phyloP scores from a whole-genome alignment of 2,329 filamentous ascomycete genomes.

The Colletotrichum sp. region DNA sequence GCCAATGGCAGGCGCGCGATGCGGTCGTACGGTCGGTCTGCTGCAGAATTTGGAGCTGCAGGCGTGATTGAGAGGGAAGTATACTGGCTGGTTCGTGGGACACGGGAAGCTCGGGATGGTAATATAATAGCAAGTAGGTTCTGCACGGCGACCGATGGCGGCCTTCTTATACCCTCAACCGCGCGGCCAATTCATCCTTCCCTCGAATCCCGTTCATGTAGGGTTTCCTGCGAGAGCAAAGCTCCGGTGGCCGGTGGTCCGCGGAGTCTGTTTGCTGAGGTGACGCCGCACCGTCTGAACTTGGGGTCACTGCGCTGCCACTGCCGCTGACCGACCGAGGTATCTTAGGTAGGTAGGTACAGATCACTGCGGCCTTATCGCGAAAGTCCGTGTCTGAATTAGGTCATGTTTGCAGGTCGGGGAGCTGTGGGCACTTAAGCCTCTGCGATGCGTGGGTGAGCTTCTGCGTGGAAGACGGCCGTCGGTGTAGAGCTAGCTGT shows the following conservation, averaged over 20 bases:
- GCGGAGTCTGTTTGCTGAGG: neutral
- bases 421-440: neutral
- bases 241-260: neutral
- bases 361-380: neutral
- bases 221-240: neutral
- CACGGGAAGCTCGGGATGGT: neutral
- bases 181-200: neutral
- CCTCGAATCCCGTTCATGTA: neutral
- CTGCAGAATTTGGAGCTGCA: neutral
- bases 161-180: neutral
- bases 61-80: neutral
- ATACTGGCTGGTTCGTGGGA: neutral
- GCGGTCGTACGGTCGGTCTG: neutral
- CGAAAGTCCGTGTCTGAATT: fast-evolving
- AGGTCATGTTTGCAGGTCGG: neutral
- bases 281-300: neutral
- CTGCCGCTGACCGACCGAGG: neutral
- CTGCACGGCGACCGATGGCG: no score
- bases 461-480: neutral
- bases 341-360: no score
- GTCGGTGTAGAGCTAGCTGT: no score
- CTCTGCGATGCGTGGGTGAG: neutral
- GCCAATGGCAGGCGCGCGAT: neutral
- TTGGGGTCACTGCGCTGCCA: neutral
- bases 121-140: no score